Evolutionary conservation across 2,329 filamentous ascomycete genomes (phyloP).

Genomic region (Fusarium camptoceras): DNA sequence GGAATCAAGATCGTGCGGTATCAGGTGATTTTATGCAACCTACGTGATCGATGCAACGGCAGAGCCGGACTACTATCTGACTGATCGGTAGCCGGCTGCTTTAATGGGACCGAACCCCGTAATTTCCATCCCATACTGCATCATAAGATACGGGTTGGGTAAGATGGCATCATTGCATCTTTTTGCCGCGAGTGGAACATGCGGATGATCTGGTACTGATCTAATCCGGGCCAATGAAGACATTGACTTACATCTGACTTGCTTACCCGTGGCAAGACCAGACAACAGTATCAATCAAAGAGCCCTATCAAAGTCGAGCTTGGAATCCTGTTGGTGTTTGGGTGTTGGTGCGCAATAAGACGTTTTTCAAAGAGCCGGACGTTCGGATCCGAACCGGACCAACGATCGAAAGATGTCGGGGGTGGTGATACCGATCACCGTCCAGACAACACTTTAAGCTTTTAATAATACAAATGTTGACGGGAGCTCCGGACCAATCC

Average conservation of each 20-base stretch:
- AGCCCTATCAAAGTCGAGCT: not conserved
- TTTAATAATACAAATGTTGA: not conserved
- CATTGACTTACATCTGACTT: not conserved
- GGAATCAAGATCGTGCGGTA: constrained; percentile 10
- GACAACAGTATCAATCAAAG: not conserved
- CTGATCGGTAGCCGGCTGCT: constrained; percentile 10
- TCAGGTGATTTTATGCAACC: constrained; percentile 25
- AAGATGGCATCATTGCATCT: not conserved
- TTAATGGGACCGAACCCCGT: constrained; percentile 32
- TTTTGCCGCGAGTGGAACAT: constrained; percentile 5
- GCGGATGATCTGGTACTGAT: not conserved
- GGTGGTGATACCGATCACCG: constrained; percentile 6
- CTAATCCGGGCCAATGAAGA: not conserved
- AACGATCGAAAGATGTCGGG: constrained; percentile 11
- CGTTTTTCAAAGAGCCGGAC: not conserved
- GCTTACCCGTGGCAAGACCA: not conserved
- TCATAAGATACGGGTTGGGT: not conserved
- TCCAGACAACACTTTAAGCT: not conserved
- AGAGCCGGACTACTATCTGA: not conserved
- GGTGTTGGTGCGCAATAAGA: not conserved
- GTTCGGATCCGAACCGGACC: constrained; percentile 28
- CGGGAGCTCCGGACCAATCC: not conserved
- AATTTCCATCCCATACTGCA: not conserved
- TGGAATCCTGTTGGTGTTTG: not conserved
- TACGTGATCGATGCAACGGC: constrained; percentile 11